phyloP scores from a whole-genome alignment of 805 yeast genomes.

The Pichia eremophila region DNA sequence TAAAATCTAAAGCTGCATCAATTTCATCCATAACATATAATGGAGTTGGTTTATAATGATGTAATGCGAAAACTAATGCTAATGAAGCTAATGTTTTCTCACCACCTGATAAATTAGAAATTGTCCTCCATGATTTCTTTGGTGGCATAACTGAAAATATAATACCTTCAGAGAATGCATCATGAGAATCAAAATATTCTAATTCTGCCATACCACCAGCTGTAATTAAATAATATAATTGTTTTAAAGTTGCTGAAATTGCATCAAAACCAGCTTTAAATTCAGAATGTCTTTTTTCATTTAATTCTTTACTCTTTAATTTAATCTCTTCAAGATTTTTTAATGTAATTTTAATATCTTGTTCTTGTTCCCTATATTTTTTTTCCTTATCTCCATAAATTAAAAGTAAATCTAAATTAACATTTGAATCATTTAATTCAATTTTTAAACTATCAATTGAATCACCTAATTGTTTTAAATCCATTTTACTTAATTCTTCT shows the following conservation, averaged over 20 bases:
- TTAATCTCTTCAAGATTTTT: constrained; percentile 53
- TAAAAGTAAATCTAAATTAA: constrained; percentile 64
- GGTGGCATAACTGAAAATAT: constrained; percentile 99
- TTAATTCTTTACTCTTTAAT: constrained; percentile 54
- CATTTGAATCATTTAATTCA: constrained; percentile 45
- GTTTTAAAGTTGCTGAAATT: constrained; percentile 82
- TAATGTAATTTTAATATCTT: constrained; percentile 41
- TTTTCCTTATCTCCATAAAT: constrained; percentile 62
- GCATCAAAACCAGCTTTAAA: constrained; percentile 88
- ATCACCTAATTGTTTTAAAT: constrained; percentile 38
- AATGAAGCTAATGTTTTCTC: constrained; percentile 92
- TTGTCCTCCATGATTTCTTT: constrained; percentile 93
- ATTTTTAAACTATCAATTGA: constrained; percentile 49
- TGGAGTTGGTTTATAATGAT: constrained; percentile 94
- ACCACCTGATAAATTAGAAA: constrained; percentile 92
- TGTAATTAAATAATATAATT: constrained; percentile 97
- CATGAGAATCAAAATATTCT: constrained; percentile 89
- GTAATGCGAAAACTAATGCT: constrained; percentile 93
- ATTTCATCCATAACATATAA: constrained; percentile 98
- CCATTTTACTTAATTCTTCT: constrained; percentile 41
- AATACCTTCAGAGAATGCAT: constrained; percentile 97
- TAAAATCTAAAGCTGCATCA: constrained; percentile 95
- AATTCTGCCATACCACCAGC: constrained; percentile 99
- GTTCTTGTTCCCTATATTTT: constrained; percentile 56
- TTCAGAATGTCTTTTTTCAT: constrained; percentile 69